Evolutionary conservation across 106 monocot genomes (phyloP).

Genomic region (Triglochin maritima): DNA sequence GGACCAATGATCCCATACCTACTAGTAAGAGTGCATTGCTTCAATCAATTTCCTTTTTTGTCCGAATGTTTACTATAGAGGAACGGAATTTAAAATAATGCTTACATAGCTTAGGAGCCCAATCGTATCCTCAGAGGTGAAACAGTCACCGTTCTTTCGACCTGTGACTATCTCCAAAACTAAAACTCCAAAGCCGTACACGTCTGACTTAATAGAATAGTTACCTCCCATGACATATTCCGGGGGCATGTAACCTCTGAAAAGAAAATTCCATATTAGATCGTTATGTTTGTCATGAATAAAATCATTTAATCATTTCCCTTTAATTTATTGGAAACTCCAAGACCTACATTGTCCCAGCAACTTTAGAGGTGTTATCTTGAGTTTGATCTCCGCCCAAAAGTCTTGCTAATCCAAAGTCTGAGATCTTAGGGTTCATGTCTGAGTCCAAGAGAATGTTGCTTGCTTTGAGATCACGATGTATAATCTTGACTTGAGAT

Average conservation of each 20-base stretch:
- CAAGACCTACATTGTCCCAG: not conserved
- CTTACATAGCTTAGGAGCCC: slow-evolving; percentile 5
- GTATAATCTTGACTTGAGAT: slow-evolving; percentile 2
- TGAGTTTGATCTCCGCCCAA: slow-evolving; percentile 1
- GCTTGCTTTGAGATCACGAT: slow-evolving; percentile 6
- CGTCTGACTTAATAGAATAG: slow-evolving; percentile 24
- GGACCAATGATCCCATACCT: slow-evolving; percentile 3
- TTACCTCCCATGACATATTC: slow-evolving; percentile 22
- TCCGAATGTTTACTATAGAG: not conserved
- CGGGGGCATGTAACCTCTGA: slow-evolving; percentile 34
- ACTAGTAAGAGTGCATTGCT: not conserved
- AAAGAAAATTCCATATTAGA: not conserved
- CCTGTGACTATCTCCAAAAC: slow-evolving; percentile 30
- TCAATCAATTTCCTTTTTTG: not conserved
- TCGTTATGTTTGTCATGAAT: not conserved
- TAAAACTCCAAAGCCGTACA: slow-evolving; percentile 26
- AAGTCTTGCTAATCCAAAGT: slow-evolving; percentile 6
- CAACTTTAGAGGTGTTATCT: not conserved
- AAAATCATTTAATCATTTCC: not conserved
- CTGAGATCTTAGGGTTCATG: slow-evolving; percentile 9
- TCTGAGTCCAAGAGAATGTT: not conserved
- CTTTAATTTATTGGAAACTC: not conserved
- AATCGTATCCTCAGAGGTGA: not conserved
- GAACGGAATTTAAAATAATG: not conserved
- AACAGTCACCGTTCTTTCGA: not conserved